Evolutionary conservation across 306 rosid genomes (phyloP).

Genomic region (Crotalaria pallida): DNA sequence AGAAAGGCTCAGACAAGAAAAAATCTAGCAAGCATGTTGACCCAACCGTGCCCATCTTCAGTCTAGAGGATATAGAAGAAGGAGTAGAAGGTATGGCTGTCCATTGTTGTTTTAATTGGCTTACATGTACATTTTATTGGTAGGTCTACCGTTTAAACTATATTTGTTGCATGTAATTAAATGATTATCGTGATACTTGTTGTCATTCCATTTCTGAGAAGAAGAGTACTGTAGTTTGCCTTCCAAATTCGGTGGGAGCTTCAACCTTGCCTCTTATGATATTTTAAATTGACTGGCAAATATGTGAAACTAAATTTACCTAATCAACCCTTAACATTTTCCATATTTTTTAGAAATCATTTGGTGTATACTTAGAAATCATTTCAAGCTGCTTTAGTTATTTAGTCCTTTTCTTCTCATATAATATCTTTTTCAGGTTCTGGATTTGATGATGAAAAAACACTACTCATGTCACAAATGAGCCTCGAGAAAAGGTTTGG

Average conservation of each 20-base stretch:
- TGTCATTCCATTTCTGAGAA: not conserved
- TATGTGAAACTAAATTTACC: not conserved
- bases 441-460: conserved; percentile 84
- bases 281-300: not conserved
- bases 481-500: conserved; percentile 90
- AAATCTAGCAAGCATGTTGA: conserved; percentile 64
- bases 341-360: not conserved
- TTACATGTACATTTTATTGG: not conserved
- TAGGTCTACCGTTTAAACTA: not conserved
- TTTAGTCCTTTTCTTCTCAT: not conserved
- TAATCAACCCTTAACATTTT: not conserved
- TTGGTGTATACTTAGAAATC: not conserved
- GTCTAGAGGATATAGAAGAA: conserved; percentile 80
- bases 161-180: not conserved
- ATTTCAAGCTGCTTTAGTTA: not conserved
- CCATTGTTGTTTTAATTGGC: not conserved
- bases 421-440: conserved; percentile 41
- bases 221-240: not conserved
- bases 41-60: conserved; percentile 77
- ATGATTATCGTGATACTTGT: not conserved
- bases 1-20: conserved; percentile 68
- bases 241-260: not conserved
- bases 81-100: conserved; percentile 68
- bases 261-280: not conserved
- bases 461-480: conserved; percentile 84